Percentiles rank a stretch among this genome's conserved stretches.
phyloP scores from a whole-genome alignment of 768 basidiomycete species.

The Trametes sanguinea region DNA sequence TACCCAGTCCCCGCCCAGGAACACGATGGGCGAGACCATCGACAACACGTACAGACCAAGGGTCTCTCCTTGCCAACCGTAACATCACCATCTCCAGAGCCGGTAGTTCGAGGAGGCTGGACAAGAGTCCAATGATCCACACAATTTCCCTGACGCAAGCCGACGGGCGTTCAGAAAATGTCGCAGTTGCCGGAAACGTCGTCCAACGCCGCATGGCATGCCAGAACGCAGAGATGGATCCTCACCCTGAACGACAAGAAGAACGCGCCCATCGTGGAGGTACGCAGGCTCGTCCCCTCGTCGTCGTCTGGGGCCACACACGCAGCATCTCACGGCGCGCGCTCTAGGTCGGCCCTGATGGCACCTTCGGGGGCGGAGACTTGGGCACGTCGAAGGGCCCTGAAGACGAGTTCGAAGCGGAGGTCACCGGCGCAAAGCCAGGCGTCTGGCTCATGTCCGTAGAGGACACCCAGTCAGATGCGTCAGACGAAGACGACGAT shows the following conservation, averaged over 20 bases:
- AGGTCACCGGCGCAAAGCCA: not conserved
- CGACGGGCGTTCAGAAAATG: too few species aligned
- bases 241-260: not conserved
- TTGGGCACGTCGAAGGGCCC: not conserved
- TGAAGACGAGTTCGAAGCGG: conserved; percentile 4
- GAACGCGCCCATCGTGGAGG: not conserved
- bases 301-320: too few species aligned
- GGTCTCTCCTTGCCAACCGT: too few species aligned
- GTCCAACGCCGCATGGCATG: not conserved
- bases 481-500: not conserved
- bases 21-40: too few species aligned
- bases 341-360: not conserved
- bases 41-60: too few species aligned
- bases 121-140: too few species aligned
- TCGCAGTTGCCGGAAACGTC: too few species aligned
- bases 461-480: not conserved
- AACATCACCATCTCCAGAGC: too few species aligned
- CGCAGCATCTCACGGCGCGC: not conserved
- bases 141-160: too few species aligned
- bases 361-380: not conserved
- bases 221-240: not conserved
- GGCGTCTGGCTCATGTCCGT: not conserved
- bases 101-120: too few species aligned
- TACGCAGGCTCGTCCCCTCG: not conserved
- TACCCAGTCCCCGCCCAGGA: too few species aligned